Percentiles rank a stretch among this genome's conserved stretches.
Evolutionary conservation across 306 rosid species (phyloP).

Genomic region (Fragaria ananassa): DNA sequence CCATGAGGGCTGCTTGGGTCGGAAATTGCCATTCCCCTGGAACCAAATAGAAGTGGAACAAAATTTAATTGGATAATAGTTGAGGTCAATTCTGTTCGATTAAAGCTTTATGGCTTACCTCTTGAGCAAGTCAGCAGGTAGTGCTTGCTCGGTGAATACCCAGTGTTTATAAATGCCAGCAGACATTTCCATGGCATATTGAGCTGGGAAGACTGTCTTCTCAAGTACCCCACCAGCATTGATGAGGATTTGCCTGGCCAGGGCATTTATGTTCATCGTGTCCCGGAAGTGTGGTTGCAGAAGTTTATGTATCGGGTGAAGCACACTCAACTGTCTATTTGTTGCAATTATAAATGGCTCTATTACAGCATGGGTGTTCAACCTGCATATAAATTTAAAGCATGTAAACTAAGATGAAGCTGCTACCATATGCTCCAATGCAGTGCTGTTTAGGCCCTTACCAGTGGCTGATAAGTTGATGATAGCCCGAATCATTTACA

Average conservation of each 20-base stretch:
- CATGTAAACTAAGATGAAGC: slow-evolving; percentile 10
- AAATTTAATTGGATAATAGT: slow-evolving; percentile 4
- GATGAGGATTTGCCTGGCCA: slow-evolving; percentile 86
- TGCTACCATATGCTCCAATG: slow-evolving; percentile 6
- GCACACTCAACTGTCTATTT: slow-evolving; percentile 67
- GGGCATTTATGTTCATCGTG: slow-evolving; percentile 88
- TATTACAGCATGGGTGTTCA: slow-evolving; percentile 85
- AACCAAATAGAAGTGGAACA: slow-evolving; percentile 17
- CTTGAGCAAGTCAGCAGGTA: slow-evolving; percentile 72
- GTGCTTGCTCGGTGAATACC: slow-evolving; percentile 78
- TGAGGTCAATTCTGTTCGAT: neutral
- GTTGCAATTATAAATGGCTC: slow-evolving; percentile 91
- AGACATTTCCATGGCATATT: slow-evolving; percentile 80
- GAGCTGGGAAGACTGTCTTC: slow-evolving; percentile 83
- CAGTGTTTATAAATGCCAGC: slow-evolving; percentile 61
- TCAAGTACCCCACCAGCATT: slow-evolving; percentile 89
- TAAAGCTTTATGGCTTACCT: slow-evolving; percentile 43
- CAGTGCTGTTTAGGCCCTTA: slow-evolving; percentile 28
- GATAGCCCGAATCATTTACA: slow-evolving; percentile 91
- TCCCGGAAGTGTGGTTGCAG: slow-evolving; percentile 82
- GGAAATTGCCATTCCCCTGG: slow-evolving; percentile 72
- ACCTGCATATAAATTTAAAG: slow-evolving; percentile 47
- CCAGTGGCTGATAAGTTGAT: slow-evolving; percentile 96
- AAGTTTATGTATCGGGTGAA: slow-evolving; percentile 85
- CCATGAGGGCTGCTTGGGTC: slow-evolving; percentile 59